phyloP scores from a whole-genome alignment of 1,284 basidiomycete species.

The Marasmius tenuissimus region DNA sequence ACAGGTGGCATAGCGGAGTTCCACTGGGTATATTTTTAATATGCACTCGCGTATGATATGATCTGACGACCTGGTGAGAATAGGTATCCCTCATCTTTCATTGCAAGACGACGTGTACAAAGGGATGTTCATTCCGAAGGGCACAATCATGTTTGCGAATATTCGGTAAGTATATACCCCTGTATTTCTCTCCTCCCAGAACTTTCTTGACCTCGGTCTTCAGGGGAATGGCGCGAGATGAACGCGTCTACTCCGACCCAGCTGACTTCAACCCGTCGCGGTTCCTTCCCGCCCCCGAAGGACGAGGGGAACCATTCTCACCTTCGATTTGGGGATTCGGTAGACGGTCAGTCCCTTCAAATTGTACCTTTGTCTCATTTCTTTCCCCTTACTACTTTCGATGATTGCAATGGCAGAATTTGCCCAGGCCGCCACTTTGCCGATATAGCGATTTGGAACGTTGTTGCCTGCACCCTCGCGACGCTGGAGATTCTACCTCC shows the following conservation, averaged over 20 bases:
- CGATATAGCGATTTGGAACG: slow-evolving; percentile 20
- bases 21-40: background rate
- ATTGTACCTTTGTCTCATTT: background rate
- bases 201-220: background rate
- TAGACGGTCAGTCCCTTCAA: background rate
- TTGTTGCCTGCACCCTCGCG: slow-evolving; percentile 16
- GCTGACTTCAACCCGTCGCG: slow-evolving; percentile 14
- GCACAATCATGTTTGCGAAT: slow-evolving; percentile 12
- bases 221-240: slow-evolving; percentile 14
- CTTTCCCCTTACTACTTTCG: background rate
- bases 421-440: slow-evolving; percentile 19
- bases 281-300: slow-evolving; percentile 5
- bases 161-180: background rate
- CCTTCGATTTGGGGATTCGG: slow-evolving; percentile 15
- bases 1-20: background rate
- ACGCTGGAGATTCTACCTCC: slow-evolving; percentile 11
- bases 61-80: background rate
- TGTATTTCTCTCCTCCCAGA: too few relatives aligned
- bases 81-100: slow-evolving; percentile 4
- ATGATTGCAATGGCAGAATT: slow-evolving; percentile 7
- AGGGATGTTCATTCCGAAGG: slow-evolving; percentile 18
- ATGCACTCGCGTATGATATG: background rate
- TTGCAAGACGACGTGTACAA: slow-evolving; percentile 9
- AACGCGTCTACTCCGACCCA: slow-evolving; percentile 11
- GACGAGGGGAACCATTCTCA: slow-evolving; percentile 4